Evolutionary conservation across 805 yeast species (phyloP), one percentile per base, ranked within the genome.

Genomic region (Spathaspora passalidarum): DNA sequence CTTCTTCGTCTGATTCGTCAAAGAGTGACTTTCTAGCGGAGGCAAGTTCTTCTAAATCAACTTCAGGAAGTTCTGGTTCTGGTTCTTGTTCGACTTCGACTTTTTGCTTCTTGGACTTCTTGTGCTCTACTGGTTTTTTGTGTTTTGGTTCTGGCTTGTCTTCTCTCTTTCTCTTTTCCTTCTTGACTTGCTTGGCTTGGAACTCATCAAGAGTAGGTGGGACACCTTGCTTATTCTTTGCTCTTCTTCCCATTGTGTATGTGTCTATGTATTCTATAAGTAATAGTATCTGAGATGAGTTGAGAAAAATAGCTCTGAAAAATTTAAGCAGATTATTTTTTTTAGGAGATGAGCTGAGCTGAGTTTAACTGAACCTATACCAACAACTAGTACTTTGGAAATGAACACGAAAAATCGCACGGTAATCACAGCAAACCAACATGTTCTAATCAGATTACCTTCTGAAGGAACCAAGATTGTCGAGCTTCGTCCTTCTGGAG

Each of bases 171-270:
- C 65, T 64, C 48, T 59, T 63, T 43, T 71, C 74, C 57, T 69
- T 79, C 50, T 76, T 75, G 25, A 54, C 59, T 53, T 64, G 68
- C 22, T 55, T 56, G 13, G 66, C 67, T 54, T 81, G 81, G 64
- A 91, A 84, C 59, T 92, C 96, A 38, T 92, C 98, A 51, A 84
- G 73, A 5, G 90, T 63, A 29, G 97, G 97, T 55, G 98, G 98
- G 48, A 79, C 87, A 39, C 89, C 94, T 72, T 92, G 98, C 76
- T 88, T 92, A 59, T 88, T 86, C 68, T 86, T 89, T 48, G 88
- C 88, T 74, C 88, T 84, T 80, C 96, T 86, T 65, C 98, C 98
- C 96, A 91, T 88, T 5, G 34, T 26, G 32, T 25, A 4, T 25
- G 43, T 43, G 17, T 11, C 3, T 20, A 25, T 38, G 22, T 38